Evolutionary conservation across 331 rosid genomes (phyloP), one percentile per base, ranked within the genome.

Genomic region (Pyracantha coccinea): DNA sequence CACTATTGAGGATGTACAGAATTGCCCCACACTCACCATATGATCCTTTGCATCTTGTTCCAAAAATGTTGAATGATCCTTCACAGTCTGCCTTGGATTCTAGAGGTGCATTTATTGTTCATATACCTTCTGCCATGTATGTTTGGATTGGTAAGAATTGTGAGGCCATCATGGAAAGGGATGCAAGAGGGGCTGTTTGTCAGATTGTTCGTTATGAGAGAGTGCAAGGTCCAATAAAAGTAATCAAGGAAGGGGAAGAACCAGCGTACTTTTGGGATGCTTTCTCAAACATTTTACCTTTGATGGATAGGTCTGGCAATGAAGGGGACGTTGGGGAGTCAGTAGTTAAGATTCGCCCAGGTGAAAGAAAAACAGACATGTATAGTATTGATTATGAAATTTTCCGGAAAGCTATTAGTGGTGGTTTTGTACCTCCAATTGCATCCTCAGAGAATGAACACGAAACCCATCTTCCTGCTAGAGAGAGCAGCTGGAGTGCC

Each of bases 21-120:
- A 88, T 95, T 55, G 93, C 99, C 54, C 97, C 99, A 0, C 99
- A 95, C 81, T 95, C 99, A 0, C 91, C 97, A 0, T 95, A 95
- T 81, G 99, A 95, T 88, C 97, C 99, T 9, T 82, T 95, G 85
- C 99, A 95, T 86, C 93, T 95, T 59, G 99, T 95, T 57, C 97
- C 99, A 0, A 95, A 95, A 82, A 92, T 95, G 97, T 84, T 95
- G 88, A 89, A 79, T 1, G 90, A 89, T 80, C 99, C 99, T 64
- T 85, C 93, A 1, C 69, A 84, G 0, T 70, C 71, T 55, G 97
- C 92, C n/a, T 45, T 95, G 82, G 99, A 95, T 81, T 95, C 99
- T 10, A 95, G 99, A 77, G 99, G 99, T 23, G 97, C 97, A 0
- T 95, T 95, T 84, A 87, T 95, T n/a, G 73, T 95, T 70, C 97